Evolutionary conservation across 176 grass and related monocot species (phyloP).

Genomic region (Ensete ventricosum): DNA sequence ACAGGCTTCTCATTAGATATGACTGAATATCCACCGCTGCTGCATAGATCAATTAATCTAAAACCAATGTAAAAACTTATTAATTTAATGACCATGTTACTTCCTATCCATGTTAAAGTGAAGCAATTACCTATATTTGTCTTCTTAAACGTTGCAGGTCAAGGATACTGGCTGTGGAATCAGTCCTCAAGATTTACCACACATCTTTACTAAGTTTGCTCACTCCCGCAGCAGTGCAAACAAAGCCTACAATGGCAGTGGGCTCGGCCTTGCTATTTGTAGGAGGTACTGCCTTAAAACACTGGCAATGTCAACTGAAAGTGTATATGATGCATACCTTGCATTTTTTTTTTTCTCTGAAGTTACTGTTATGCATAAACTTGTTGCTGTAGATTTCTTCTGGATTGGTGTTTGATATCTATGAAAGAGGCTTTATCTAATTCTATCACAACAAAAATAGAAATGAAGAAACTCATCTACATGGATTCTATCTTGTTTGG

Average conservation of each 20-base stretch:
- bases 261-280: conserved; percentile 36
- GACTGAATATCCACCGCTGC: too few species aligned
- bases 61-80: not conserved
- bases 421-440: not conserved
- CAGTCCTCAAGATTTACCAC: conserved; percentile 69
- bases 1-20: too few species aligned
- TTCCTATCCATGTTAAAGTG: not conserved
- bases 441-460: too few species aligned
- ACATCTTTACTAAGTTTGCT: conserved; percentile 89
- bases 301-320: not conserved
- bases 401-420: not conserved
- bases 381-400: too few species aligned
- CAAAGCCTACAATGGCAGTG: conserved; percentile 52
- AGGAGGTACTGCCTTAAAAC: conserved; percentile 32
- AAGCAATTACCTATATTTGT: not conserved
- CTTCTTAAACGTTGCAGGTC: conserved; percentile 38
- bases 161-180: conserved; percentile 95
- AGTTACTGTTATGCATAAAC: not conserved
- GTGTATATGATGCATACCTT: not conserved
- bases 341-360: not conserved
- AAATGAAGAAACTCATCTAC: too few species aligned
- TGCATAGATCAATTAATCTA: not conserved
- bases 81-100: not conserved
- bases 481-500: not conserved
- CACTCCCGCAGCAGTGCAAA: conserved; percentile 50